A percentile compares a stretch with the other conserved stretches of the same genome.
phyloP scores from a whole-genome alignment of 2,329 filamentous ascomycete genomes.

The Graphilbum ipis-grandicollis region DNA sequence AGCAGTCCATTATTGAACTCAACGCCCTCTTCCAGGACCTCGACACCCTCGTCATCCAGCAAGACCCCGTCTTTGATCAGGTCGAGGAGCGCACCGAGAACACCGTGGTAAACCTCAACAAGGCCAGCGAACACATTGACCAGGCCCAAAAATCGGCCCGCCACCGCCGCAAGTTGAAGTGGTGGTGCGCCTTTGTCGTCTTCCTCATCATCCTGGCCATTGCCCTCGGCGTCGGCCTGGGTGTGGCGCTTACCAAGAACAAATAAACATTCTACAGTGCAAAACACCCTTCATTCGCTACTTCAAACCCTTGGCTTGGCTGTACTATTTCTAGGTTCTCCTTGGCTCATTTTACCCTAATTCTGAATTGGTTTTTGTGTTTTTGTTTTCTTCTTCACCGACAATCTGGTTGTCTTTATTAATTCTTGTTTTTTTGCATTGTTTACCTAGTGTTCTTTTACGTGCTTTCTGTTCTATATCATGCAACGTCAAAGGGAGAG shows the following conservation, averaged over 20 bases:
- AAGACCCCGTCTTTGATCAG: constrained; percentile 45
- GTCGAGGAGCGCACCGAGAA: constrained; percentile 49
- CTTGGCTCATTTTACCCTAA: not conserved
- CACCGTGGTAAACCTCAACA: constrained; percentile 48
- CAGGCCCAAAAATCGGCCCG: constrained; percentile 50
- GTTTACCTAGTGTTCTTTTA: too few relatives aligned
- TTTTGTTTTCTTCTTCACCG: not conserved
- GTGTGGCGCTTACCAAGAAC: constrained; percentile 21
- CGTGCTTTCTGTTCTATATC: too few relatives aligned
- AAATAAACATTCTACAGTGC: too few relatives aligned
- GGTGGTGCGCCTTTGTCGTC: constrained; percentile 54
- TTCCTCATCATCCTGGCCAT: constrained; percentile 39
- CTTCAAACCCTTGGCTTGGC: too few relatives aligned
- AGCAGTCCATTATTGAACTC: constrained; percentile 56
- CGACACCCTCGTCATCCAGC: constrained; percentile 54
- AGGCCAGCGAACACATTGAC: constrained; percentile 52
- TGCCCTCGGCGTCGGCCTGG: constrained; percentile 35
- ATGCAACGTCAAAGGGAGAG: too few relatives aligned
- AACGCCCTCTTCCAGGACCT: constrained; percentile 56
- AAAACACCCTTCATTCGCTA: too few relatives aligned
- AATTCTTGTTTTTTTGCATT: not conserved
- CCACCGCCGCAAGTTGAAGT: constrained; percentile 59
- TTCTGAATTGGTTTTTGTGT: not conserved
- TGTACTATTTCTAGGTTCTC: too few relatives aligned
- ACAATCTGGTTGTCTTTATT: not conserved